phyloP scores from a whole-genome alignment of 2,329 filamentous ascomycete species.

The Hirsutella rhossiliensis region DNA sequence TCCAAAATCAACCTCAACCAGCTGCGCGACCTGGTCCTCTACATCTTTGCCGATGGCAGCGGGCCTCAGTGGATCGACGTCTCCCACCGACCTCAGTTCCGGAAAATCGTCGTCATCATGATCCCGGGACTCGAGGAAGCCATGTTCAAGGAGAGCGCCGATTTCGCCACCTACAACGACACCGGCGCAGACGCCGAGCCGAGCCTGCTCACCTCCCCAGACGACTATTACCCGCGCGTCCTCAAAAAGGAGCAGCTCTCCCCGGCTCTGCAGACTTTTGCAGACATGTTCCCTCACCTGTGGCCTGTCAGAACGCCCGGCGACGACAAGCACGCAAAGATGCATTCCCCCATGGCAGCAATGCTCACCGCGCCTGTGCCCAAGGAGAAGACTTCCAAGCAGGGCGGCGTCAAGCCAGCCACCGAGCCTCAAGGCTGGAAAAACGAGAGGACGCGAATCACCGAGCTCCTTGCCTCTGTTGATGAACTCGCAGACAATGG shows the following conservation, averaged over 20 bases:
- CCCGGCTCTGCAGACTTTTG: conserved; percentile 49
- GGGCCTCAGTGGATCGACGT: conserved; percentile 55
- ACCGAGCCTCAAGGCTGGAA: conserved; percentile 55
- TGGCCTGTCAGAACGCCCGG: conserved; percentile 86
- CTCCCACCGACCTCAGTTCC: conserved; percentile 48
- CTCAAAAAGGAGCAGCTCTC: conserved; percentile 40
- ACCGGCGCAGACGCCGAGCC: conserved; percentile 16
- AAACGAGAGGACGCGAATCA: conserved; percentile 70
- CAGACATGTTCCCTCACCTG: conserved; percentile 73
- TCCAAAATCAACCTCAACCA: conserved; percentile 50
- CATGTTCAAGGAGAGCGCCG: conserved; percentile 62
- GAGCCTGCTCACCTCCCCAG: conserved; percentile 30
- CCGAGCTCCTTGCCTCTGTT: conserved; percentile 59
- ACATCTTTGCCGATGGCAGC: conserved; percentile 53
- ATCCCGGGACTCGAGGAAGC: conserved; percentile 81
- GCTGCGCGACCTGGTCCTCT: conserved; percentile 51
- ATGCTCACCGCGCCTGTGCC: conserved; percentile 68
- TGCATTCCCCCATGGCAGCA: conserved; percentile 78
- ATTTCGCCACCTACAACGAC: conserved; percentile 34
- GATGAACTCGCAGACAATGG: conserved; percentile 74
- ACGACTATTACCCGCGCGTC: conserved; percentile 46
- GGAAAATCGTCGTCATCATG: conserved; percentile 82
- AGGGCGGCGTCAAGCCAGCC: conserved; percentile 45
- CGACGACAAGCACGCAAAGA: conserved; percentile 65
- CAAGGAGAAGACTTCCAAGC: conserved; percentile 49